Evolutionary conservation across 306 rosid genomes (phyloP).

Genomic region (Vigna nakashimae): DNA sequence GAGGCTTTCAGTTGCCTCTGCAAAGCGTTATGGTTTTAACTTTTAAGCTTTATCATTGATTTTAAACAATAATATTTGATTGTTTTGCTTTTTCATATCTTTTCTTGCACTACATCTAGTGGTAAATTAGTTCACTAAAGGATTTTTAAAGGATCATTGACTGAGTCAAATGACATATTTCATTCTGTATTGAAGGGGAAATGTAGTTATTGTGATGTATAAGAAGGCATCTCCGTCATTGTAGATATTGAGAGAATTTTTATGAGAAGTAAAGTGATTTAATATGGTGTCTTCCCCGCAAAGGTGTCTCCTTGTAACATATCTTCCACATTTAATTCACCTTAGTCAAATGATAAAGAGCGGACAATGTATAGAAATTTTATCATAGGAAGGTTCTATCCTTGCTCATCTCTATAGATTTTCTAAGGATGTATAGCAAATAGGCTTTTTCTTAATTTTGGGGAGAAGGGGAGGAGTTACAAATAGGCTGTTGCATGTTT

Average conservation of each 20-base stretch:
- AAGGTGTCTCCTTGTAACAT: slow-evolving; percentile 14
- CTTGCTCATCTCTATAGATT: slow-evolving; percentile 4
- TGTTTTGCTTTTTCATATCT: background rate
- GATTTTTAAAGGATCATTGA: background rate
- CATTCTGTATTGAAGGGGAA: slow-evolving; percentile 5
- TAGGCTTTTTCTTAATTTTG: no score
- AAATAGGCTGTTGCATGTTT: background rate
- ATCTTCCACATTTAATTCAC: background rate
- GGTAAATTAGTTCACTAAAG: background rate
- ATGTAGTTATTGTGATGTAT: slow-evolving; percentile 6
- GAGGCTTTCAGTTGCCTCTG: slow-evolving; percentile 18
- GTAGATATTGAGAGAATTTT: background rate
- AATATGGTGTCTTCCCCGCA: background rate
- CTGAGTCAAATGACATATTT: slow-evolving; percentile 18
- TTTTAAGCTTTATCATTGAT: background rate
- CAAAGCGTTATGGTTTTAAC: background rate
- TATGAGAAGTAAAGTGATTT: slow-evolving; percentile 1
- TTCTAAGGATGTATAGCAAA: background rate
- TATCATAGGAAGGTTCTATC: slow-evolving; percentile 9
- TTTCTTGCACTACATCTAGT: background rate
- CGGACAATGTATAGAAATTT: no score
- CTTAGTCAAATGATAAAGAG: background rate
- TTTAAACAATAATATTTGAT: background rate
- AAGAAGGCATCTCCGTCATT: background rate
- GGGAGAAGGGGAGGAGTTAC: no score